Conservation (phyloP, 208 protist species). For the Acanthamoeba lugdunensis region DNA sequence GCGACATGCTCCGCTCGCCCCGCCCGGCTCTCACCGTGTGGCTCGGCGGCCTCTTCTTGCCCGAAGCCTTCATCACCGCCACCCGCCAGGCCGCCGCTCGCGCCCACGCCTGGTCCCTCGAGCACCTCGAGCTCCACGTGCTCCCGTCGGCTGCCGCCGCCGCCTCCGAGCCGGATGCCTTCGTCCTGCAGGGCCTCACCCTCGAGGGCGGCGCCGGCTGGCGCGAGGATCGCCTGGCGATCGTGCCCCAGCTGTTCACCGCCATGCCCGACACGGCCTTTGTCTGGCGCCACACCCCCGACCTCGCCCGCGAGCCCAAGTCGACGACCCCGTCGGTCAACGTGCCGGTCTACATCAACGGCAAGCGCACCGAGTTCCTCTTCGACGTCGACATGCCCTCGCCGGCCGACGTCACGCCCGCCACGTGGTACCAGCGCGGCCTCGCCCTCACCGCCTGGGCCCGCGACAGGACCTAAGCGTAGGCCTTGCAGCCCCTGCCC, state of each 20-base stretch:
- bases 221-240: constrained; percentile 33
- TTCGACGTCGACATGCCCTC: constrained; percentile 48
- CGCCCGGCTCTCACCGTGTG: constrained; percentile 84
- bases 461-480: not conserved
- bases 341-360: constrained; percentile 71
- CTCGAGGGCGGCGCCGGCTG: constrained; percentile 64
- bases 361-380: constrained; percentile 66
- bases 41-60: constrained; percentile 94
- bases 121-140: constrained; percentile 91
- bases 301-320: not conserved
- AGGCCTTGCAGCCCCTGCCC: too few species aligned
- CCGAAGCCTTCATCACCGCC: constrained; percentile 96
- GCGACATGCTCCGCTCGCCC: constrained; percentile 69
- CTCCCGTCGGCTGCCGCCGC: constrained; percentile 17
- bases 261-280: constrained; percentile 61
- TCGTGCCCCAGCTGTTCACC: constrained; percentile 67
- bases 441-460: constrained; percentile 90
- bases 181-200: constrained; percentile 55
- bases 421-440: constrained; percentile 90
- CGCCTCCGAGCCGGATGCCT: not conserved
- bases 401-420: constrained; percentile 49
- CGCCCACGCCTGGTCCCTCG: constrained; percentile 90
- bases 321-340: not conserved
- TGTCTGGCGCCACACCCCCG: constrained; percentile 50
- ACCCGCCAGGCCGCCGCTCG: constrained; percentile 94